Base-by-base conservation (phyloP, 2,329 filamentous ascomycete genomes). In the Fusarium coffeatum region DNA sequence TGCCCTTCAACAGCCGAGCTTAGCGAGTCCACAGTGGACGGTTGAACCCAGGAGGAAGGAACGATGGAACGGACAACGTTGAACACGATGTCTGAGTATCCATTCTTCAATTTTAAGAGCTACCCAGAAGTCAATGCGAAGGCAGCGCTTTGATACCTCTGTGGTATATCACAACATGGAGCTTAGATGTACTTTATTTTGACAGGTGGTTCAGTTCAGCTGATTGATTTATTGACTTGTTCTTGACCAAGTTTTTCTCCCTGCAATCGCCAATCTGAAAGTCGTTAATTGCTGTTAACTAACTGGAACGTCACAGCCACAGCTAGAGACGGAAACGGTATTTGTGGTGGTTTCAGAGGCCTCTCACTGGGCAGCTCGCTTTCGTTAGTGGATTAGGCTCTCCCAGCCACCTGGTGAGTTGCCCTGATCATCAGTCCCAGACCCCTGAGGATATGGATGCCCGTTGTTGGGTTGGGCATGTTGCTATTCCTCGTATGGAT, bases 251-350 rank as follows among this genome's bases (percentile, higher is more conserved):
- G 32, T 51, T 27, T 40, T 32, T 40, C 60, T 25, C 67, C 62
- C 47, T 55, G 63, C 55, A 49, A 28, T 71, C 67, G 63, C 63
- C 63, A 71, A 71, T 69, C 63, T 71, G n/a, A 64, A 41, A 64
- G 49, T 64, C 54, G 45, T 48, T 45, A 64, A 43, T 40, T 42
- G 42, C 41, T 43, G 43, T 51, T 28, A 42, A 50, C 48, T 46
- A 59, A 32, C 40, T 55, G 37, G 23, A 62, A 61, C 59, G 49
- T 30, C n/a, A 65, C 34, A 66, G 66, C 60, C 66, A 51, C 66
- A 61, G 40, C 49, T 40, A 34, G 34, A 70, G 53, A 68, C 53
- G 42, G 23, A 49, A 63, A 46, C 53, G 66, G 66, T 50, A 63
- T 43, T 66, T 70, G 55, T 61, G 68, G 41, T 53, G 46, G 42